Evolutionary conservation across 768 basidiomycete genomes (phyloP).

Genomic region (Boletus coccyginus): DNA sequence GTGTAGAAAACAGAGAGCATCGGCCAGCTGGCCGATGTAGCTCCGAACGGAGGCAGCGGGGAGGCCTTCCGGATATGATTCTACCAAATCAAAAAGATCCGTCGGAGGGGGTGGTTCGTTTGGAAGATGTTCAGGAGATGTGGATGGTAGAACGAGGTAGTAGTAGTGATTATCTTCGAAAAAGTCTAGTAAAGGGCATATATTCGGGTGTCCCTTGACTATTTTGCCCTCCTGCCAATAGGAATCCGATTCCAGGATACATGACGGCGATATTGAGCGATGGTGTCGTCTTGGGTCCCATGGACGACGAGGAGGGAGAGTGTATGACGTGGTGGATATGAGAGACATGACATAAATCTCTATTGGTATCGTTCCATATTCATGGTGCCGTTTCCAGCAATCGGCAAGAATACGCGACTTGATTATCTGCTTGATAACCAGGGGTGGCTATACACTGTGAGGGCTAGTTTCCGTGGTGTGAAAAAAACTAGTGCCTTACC

Average conservation of each 20-base stretch:
- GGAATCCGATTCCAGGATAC: constrained; percentile 17
- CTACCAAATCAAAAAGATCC: constrained; percentile 96
- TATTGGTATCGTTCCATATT: constrained; percentile 95
- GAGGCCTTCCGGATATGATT: constrained; percentile 82
- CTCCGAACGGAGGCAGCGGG: constrained; percentile 70
- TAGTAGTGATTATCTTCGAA: constrained; percentile 97
- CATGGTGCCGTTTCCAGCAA: constrained; percentile 98
- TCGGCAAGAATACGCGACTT: constrained; percentile 98
- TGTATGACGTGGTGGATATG: constrained; percentile 77
- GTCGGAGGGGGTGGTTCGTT: constrained; percentile 56
- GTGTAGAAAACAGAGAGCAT: constrained; percentile 87
- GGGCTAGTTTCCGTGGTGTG: neutral
- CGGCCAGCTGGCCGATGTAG: constrained; percentile 91
- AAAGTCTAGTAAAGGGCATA: constrained; percentile 92
- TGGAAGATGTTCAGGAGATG: constrained; percentile 55
- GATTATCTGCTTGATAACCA: constrained; percentile 98
- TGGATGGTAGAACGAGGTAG: constrained; percentile 85
- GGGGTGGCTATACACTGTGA: constrained; percentile 56
- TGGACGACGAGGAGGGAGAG: constrained; percentile 73
- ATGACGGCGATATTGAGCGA: constrained; percentile 21
- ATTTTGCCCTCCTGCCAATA: constrained; percentile 69
- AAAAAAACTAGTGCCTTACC: constrained; percentile 47
- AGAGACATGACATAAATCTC: constrained; percentile 95
- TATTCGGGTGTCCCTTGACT: constrained; percentile 90
- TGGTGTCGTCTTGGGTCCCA: constrained; percentile 72